These are phyloP conservation scores for Plenodomus lindquistii DNA, from an alignment of 2,329 filamentous ascomycete species.

Conservation along the genomic window DNA sequence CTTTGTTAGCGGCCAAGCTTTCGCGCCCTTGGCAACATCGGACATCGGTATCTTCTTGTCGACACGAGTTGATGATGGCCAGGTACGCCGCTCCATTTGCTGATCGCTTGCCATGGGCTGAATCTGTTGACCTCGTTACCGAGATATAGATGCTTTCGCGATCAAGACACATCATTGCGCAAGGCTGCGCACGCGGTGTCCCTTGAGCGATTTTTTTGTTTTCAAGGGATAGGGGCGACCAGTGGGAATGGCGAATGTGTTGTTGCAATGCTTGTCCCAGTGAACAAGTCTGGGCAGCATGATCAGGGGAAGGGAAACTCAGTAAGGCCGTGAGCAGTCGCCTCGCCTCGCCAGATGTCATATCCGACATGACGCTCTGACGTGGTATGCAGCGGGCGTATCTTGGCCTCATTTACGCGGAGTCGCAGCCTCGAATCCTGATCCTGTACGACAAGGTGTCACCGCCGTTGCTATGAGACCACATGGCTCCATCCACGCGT, in stretches of 20 bases:
- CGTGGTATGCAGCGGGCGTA: conserved; percentile 8
- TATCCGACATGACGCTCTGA: conserved; percentile 18
- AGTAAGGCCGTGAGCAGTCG: background rate
- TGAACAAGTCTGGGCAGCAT: background rate
- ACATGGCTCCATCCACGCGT: conserved; percentile 1
- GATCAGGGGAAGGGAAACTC: conserved; percentile 3
- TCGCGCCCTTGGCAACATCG: conserved; percentile 8
- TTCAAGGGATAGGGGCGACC: conserved; percentile 1
- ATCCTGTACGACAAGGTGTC: background rate
- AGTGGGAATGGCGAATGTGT: conserved; percentile 7
- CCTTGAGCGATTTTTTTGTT: background rate
- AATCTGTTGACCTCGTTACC: background rate
- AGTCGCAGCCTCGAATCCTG: background rate
- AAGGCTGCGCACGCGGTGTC: conserved; percentile 16
- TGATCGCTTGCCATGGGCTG: background rate
- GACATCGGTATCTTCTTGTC: conserved; percentile 4
- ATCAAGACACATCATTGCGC: background rate
- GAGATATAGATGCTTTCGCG: background rate
- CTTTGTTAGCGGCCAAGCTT: background rate
- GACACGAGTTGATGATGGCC: conserved; percentile 5
- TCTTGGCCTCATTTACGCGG: conserved; percentile 20
- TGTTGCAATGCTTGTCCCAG: conserved; percentile 4
- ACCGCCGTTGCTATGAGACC: conserved; percentile 1
- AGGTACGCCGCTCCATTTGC: background rate
- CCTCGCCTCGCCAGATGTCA: conserved; percentile 4